Conservation (phyloP, 108 stramenopile genomes). For the Conticribra guillardii region DNA sequence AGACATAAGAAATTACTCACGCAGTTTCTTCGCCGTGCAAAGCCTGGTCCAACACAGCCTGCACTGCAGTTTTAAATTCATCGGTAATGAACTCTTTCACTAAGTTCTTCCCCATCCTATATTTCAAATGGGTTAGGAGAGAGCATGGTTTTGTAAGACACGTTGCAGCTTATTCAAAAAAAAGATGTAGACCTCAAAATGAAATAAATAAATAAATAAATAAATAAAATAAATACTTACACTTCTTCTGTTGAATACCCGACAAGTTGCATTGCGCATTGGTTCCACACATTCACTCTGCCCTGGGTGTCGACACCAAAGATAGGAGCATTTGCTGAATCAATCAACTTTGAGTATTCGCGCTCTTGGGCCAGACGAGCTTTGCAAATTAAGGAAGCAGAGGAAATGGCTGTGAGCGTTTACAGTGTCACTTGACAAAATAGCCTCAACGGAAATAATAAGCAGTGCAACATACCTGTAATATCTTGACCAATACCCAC, state of each 20-base stretch:
- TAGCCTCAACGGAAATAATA: too few relatives aligned
- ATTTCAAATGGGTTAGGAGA: conserved; percentile 24
- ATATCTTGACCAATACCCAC: conserved; percentile 68
- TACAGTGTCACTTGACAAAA: too few relatives aligned
- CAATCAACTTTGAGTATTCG: conserved; percentile 58
- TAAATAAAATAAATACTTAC: conserved; percentile 2
- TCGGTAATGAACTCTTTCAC: conserved; percentile 45
- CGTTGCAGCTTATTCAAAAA: conserved; percentile 30
- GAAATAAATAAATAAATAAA: conserved; percentile 2
- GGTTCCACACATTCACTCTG: not conserved
- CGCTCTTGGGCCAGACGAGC: conserved; percentile 37
- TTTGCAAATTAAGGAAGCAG: not conserved
- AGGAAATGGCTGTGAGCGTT: too few relatives aligned
- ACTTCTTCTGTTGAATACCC: conserved; percentile 33
- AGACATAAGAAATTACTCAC: too few relatives aligned
- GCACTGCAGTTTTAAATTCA: conserved; percentile 27
- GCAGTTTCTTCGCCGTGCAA: conserved; percentile 59
- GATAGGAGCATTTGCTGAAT: conserved; percentile 73
- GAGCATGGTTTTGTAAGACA: conserved; percentile 6
- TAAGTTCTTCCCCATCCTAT: conserved; percentile 8
- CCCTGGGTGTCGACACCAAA: not conserved
- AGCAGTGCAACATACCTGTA: too few relatives aligned
- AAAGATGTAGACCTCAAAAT: too few relatives aligned
- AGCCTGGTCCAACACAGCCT: conserved; percentile 38
- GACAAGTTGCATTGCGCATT: not conserved